Base-by-base conservation (phyloP, 2,329 filamentous ascomycete species). In the Gaeumannomyces sp. region DNA sequence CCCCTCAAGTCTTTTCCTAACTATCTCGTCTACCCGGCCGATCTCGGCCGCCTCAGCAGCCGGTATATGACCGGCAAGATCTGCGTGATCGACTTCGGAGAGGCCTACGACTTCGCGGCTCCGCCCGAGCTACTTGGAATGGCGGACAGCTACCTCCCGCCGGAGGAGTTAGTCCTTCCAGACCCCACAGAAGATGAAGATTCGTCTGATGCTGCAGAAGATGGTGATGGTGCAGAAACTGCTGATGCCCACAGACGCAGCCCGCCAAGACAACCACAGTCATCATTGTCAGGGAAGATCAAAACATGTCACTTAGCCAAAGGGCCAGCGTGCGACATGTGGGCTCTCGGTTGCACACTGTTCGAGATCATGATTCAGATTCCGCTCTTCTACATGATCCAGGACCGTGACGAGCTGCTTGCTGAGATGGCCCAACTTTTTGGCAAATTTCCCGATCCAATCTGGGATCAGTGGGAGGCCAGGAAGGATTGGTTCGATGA, bases 281-380 rank as follows among this genome's bases (percentile, higher is more conserved):
- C 19, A 50, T n/a, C 45, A 50, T 13, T 7, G 45, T 2, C 45
- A 6, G 2, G 6, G 45, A 50, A 38, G 35, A 6, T 4, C 45
- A 4, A 22, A 50, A n/a, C 19, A 7, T 13, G 6, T 16, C 16
- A 2, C 6, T 3, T 63, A 59, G 61, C 45, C 63, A 29, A 64
- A 59, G 66, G 66, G 1, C 59, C 60, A 2, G 61, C 64, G 4
- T 64, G 45, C 59, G 66, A 67, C 53, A 29, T 67, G 8, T 67
- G 66, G 66, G 66, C 66, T 14, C 66, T 67, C 16, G 66, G 64
- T 22, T 67, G 66, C 60, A 65, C 66, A 22, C 64, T 67, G 4
- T 67, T 67, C 33, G 65, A 67, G 64, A 67, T 65, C 64, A 33
- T 61, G 19, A 27, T 56, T 29, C 64, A 65, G 59, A 45, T 61